These are phyloP conservation scores for Sclerotinia glacialis DNA, from an alignment of 2,329 filamentous ascomycete genomes.

Conservation along the genomic window DNA sequence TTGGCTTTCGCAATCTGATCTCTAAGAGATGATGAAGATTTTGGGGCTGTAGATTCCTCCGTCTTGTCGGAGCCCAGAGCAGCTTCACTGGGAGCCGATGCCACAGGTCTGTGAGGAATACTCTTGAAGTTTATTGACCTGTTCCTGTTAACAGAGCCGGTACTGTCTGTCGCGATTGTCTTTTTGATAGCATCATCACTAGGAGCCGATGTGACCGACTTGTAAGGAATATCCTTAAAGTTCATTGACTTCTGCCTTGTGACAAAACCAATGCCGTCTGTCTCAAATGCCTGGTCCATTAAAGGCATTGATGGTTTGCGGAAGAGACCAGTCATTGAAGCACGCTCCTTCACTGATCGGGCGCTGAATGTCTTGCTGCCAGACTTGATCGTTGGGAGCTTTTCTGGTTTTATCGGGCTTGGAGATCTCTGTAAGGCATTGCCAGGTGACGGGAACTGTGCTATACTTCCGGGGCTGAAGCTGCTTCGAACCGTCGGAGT, in stretches of 20 bases:
- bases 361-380: constrained; percentile 49
- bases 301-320: constrained; percentile 53
- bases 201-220: constrained; percentile 32
- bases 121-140: constrained; percentile 34
- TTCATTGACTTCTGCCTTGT: constrained; percentile 33
- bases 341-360: constrained; percentile 49
- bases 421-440: constrained; percentile 39
- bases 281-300: constrained; percentile 38
- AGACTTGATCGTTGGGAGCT: constrained; percentile 38
- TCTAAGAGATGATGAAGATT: constrained; percentile 76
- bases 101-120: constrained; percentile 28
- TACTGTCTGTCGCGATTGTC: constrained; percentile 27
- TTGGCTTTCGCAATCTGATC: constrained; percentile 94
- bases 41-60: constrained; percentile 49
- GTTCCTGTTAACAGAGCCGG: constrained; percentile 32
- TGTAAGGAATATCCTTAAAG: constrained; percentile 31
- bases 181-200: constrained; percentile 39
- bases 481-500: constrained; percentile 38
- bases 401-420: constrained; percentile 37
- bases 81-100: constrained; percentile 27
- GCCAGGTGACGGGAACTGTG: constrained; percentile 40
- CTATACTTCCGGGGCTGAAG: constrained; percentile 26
- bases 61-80: constrained; percentile 30
- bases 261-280: constrained; percentile 31
- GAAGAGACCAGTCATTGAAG: constrained; percentile 53